These are phyloP conservation scores for Fusarium sacchari DNA, from an alignment of 2,329 filamentous ascomycete species.

Conservation along the genomic window DNA sequence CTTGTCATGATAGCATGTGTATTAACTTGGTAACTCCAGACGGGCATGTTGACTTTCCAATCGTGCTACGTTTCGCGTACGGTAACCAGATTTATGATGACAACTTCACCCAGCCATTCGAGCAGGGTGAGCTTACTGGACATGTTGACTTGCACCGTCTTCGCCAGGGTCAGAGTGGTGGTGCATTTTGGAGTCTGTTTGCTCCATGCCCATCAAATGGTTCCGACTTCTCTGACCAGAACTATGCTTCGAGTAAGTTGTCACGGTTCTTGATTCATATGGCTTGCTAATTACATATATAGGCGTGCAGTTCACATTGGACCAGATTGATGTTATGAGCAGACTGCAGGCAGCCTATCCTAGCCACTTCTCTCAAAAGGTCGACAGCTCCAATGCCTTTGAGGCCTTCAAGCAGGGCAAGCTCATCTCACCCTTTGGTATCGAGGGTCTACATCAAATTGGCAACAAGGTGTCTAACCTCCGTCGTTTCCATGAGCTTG, in stretches of 20 bases:
- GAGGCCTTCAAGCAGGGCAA: conserved; percentile 68
- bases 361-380: conserved; percentile 72
- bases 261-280: not conserved
- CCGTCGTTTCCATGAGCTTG: conserved; percentile 78
- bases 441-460: conserved; percentile 93
- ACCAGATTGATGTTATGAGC: conserved; percentile 79
- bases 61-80: conserved; percentile 72
- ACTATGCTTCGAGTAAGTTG: conserved; percentile 72
- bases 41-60: conserved; percentile 89
- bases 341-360: conserved; percentile 73
- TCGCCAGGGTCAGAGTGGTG: conserved; percentile 75
- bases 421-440: conserved; percentile 80
- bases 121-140: conserved; percentile 71
- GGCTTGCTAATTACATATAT: not conserved
- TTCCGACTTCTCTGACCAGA: conserved; percentile 77
- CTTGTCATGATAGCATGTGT: not conserved
- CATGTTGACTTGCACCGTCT: conserved; percentile 87
- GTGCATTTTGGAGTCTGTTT: conserved; percentile 94
- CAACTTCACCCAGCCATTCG: conserved; percentile 79
- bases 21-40: conserved; percentile 61
- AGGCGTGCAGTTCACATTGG: conserved; percentile 74
- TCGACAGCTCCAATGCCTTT: conserved; percentile 69
- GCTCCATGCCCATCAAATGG: conserved; percentile 79
- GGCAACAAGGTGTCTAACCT: conserved; percentile 84
- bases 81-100: conserved; percentile 81